Conservation (phyloP, 2,329 filamentous ascomycete species). For the Ascochyta rabiei region DNA sequence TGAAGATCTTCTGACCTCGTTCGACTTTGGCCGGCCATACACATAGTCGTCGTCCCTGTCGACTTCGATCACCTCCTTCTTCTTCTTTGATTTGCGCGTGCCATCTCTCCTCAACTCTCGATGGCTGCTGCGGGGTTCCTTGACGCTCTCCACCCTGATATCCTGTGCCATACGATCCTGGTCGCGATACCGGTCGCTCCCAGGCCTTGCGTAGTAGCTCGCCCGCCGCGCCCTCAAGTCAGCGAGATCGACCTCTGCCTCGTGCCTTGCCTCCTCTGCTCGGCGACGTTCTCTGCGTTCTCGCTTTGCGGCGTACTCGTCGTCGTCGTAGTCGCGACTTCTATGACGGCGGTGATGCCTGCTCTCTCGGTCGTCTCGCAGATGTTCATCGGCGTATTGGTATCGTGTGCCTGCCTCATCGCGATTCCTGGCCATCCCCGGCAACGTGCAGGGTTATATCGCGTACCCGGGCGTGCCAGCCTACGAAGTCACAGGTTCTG, state of each 20-base stretch:
- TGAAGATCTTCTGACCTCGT: constrained; percentile 35
- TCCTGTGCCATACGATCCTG: constrained; percentile 44
- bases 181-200: constrained; percentile 37
- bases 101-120: constrained; percentile 39
- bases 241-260: constrained; percentile 48
- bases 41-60: constrained; percentile 41
- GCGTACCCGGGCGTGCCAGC: constrained; percentile 38
- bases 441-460: constrained; percentile 35
- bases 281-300: constrained; percentile 43
- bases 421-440: constrained; percentile 44
- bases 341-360: constrained; percentile 39
- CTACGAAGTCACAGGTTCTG: constrained; percentile 38
- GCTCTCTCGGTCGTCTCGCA: constrained; percentile 37
- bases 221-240: constrained; percentile 48
- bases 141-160: constrained; percentile 30
- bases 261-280: constrained; percentile 30
- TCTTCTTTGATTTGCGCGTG: constrained; percentile 37
- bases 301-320: constrained; percentile 37
- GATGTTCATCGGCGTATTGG: constrained; percentile 36
- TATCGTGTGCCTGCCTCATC: constrained; percentile 41
- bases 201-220: constrained; percentile 47
- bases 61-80: constrained; percentile 30
- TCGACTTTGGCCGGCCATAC: constrained; percentile 38
- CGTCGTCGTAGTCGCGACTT: constrained; percentile 29
- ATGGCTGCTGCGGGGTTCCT: constrained; percentile 37